Evolutionary conservation across 306 rosid species (phyloP).

Genomic region (Crataegus laevigata): DNA sequence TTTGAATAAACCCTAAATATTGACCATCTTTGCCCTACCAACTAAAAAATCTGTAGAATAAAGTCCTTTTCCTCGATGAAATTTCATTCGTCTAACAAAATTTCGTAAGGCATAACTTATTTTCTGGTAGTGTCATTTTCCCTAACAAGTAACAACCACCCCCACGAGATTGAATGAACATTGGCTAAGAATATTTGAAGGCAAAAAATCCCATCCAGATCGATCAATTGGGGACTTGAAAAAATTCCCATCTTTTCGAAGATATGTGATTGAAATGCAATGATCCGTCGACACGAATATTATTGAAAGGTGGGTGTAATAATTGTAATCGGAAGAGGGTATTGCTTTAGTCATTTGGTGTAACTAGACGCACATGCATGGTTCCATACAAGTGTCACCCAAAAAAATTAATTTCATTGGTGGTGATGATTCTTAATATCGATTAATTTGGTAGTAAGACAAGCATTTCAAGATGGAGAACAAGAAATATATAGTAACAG

Average conservation of each 20-base stretch:
- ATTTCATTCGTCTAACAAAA: too few relatives aligned
- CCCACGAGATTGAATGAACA: conserved; percentile 22
- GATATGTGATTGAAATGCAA: conserved; percentile 28
- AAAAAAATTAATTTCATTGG: conserved; percentile 5
- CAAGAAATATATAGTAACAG: background rate
- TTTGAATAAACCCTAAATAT: too few relatives aligned
- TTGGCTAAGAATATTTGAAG: conserved; percentile 13
- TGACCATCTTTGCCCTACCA: too few relatives aligned
- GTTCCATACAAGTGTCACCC: conserved; percentile 41
- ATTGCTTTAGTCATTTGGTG: conserved; percentile 37
- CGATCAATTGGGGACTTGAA: background rate
- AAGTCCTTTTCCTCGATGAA: too few relatives aligned
- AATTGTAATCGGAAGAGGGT: conserved; percentile 24
- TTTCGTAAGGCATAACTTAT: too few relatives aligned
- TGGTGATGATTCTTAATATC: conserved; percentile 7
- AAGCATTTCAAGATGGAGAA: background rate
- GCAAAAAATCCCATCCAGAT: conserved; percentile 42
- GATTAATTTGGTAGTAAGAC: background rate
- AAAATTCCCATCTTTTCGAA: background rate
- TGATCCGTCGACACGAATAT: conserved; percentile 20
- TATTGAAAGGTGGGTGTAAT: conserved; percentile 48
- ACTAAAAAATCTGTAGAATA: too few relatives aligned
- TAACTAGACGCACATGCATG: conserved; percentile 77
- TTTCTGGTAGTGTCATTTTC: background rate
- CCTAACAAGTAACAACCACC: conserved; percentile 17